phyloP scores from a whole-genome alignment of 495 filamentous ascomycete genomes.

The Darksidea phi region DNA sequence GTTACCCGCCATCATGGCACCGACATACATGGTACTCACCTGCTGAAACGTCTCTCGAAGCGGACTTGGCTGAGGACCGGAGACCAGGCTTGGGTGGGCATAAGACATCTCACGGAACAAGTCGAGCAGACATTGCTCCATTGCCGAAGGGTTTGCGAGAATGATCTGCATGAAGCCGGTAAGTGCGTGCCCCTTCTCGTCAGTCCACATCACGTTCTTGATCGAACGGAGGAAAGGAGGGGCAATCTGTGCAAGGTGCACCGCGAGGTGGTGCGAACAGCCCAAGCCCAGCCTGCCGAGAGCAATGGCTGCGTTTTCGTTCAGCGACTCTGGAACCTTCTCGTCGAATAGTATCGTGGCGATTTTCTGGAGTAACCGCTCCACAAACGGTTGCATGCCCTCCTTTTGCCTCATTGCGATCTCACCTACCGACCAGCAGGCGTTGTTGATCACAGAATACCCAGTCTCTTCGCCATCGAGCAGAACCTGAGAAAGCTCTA shows the following conservation, averaged over 20 bases:
- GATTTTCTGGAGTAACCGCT: slow-evolving; percentile 71
- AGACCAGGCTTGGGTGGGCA: slow-evolving; percentile 67
- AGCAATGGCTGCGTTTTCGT: slow-evolving; percentile 93
- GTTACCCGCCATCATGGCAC: not conserved
- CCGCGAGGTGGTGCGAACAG: slow-evolving; percentile 71
- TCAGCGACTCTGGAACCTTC: slow-evolving; percentile 84
- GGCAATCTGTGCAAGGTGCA: slow-evolving; percentile 78
- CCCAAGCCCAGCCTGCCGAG: slow-evolving; percentile 86
- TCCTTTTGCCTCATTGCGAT: slow-evolving; percentile 77
- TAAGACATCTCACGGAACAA: slow-evolving; percentile 77
- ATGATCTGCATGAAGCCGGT: slow-evolving; percentile 84
- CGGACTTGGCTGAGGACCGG: slow-evolving; percentile 50
- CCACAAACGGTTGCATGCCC: slow-evolving; percentile 72
- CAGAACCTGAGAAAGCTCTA: slow-evolving; percentile 74
- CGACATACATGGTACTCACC: slow-evolving; percentile 40
- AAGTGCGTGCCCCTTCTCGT: slow-evolving; percentile 93
- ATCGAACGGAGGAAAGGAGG: slow-evolving; percentile 78
- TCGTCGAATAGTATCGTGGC: slow-evolving; percentile 76
- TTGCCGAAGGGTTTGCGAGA: slow-evolving; percentile 82
- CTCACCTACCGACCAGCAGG: slow-evolving; percentile 96
- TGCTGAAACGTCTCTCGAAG: slow-evolving; percentile 48
- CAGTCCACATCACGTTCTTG: slow-evolving; percentile 78
- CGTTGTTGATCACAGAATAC: slow-evolving; percentile 95
- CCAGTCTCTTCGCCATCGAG: slow-evolving; percentile 71
- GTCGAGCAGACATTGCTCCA: slow-evolving; percentile 77